Conservation (phyloP, 306 rosid species). For the Luffa acutangula region DNA sequence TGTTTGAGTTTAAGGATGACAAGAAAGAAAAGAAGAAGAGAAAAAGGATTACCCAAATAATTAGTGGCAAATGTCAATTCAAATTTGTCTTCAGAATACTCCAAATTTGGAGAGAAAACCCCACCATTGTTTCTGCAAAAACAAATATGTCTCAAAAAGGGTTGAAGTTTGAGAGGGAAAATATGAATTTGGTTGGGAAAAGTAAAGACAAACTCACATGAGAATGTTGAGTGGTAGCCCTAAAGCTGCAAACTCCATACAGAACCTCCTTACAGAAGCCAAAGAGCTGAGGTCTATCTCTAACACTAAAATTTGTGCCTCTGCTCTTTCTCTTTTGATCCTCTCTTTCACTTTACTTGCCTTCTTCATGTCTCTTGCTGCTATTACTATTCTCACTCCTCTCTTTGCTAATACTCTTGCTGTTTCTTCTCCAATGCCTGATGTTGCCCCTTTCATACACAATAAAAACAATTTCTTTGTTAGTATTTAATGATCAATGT, state of each 20-base stretch:
- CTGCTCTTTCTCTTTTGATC: conserved; percentile 51
- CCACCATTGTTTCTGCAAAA: conserved; percentile 88
- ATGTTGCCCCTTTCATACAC: conserved; percentile 45
- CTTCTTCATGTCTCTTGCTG: conserved; percentile 66
- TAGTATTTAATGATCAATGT: neutral
- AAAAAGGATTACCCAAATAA: conserved; percentile 58
- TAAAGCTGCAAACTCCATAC: conserved; percentile 51
- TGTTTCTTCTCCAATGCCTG: conserved; percentile 96
- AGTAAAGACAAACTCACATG: conserved; percentile 37
- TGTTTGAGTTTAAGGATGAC: neutral
- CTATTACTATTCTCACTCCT: conserved; percentile 77
- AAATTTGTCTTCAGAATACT: conserved; percentile 79
- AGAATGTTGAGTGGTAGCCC: conserved; percentile 79
- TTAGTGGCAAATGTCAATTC: conserved; percentile 97
- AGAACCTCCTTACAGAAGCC: conserved; percentile 68
- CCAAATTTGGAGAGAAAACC: conserved; percentile 58
- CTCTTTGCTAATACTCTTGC: conserved; percentile 83
- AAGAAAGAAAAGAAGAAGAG: neutral
- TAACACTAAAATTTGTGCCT: conserved; percentile 51
- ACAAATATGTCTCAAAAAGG: neutral
- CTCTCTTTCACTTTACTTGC: conserved; percentile 49
- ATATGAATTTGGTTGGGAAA: neutral
- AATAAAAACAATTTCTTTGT: neutral
- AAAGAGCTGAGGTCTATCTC: conserved; percentile 87
- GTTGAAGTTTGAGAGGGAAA: neutral